Percentiles rank a stretch among this genome's conserved stretches.
These are phyloP conservation scores for Nicotiana rustica DNA, from an alignment of 305 asterid species.

Conservation along the genomic window DNA sequence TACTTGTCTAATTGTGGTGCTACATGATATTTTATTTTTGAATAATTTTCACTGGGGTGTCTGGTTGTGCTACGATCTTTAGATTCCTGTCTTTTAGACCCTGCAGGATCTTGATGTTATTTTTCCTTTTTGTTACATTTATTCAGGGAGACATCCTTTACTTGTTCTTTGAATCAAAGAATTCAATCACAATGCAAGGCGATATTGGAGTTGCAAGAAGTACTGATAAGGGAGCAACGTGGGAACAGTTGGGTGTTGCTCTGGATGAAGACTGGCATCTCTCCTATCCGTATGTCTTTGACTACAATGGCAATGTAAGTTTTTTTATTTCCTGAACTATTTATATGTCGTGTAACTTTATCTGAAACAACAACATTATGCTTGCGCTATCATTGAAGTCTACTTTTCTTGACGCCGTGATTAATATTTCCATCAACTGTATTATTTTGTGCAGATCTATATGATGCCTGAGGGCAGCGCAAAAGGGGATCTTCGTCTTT, in stretches of 20 bases:
- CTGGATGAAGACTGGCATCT: conserved; percentile 99
- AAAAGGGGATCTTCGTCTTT: conserved; percentile 93
- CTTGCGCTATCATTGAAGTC: background rate
- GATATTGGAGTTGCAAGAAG: conserved; percentile 96
- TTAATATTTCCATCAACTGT: conserved; percentile 24
- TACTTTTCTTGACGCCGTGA: background rate
- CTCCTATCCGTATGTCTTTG: conserved; percentile 91
- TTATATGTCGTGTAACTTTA: background rate
- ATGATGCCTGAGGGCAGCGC: conserved; percentile 96
- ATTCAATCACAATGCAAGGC: conserved; percentile 88
- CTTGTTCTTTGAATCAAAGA: conserved; percentile 87
- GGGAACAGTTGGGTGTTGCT: conserved; percentile 93
- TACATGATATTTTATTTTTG: background rate
- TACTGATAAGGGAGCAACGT: conserved; percentile 83
- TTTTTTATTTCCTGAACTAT: conserved; percentile 25
- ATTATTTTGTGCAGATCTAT: conserved; percentile 63
- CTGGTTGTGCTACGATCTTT: background rate
- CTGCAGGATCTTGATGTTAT: conserved; percentile 3
- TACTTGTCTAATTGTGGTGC: background rate
- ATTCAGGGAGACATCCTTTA: conserved; percentile 77
- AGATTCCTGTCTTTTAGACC: background rate
- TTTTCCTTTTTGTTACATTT: conserved; percentile 40
- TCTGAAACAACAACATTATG: background rate
- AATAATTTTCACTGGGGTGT: background rate
- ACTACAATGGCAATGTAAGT: conserved; percentile 83